phyloP scores from a whole-genome alignment of 768 basidiomycete species.

The Phallus indusiatus region DNA sequence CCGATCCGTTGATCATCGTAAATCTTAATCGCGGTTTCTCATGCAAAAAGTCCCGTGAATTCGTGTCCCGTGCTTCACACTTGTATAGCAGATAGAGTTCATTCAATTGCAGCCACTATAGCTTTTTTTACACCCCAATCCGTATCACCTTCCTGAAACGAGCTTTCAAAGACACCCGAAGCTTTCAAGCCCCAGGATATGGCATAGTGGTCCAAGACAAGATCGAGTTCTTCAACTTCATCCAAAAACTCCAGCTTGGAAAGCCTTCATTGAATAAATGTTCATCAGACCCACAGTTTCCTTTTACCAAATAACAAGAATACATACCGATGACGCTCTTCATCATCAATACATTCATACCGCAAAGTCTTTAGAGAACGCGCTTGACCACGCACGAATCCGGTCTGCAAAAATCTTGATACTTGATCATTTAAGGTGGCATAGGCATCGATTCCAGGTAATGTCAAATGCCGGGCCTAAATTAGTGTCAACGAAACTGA shows the following conservation, averaged over 20 bases:
- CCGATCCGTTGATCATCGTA: no score
- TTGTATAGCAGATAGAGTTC: background rate
- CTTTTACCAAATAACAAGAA: background rate
- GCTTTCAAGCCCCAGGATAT: constrained; percentile 59
- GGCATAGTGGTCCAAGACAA: constrained; percentile 85
- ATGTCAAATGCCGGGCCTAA: constrained; percentile 59
- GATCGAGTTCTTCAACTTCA: constrained; percentile 88
- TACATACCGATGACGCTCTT: constrained; percentile 53
- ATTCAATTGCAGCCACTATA: background rate
- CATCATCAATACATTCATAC: constrained; percentile 31
- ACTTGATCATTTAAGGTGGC: constrained; percentile 46
- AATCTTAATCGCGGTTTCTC: no score
- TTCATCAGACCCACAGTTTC: background rate
- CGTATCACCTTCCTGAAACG: background rate
- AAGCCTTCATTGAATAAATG: constrained; percentile 39
- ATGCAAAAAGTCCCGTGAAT: no score
- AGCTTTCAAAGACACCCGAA: background rate
- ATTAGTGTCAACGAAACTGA: background rate
- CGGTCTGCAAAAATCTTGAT: constrained; percentile 46
- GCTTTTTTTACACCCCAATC: background rate
- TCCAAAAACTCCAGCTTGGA: constrained; percentile 79
- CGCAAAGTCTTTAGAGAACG: constrained; percentile 66
- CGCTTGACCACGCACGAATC: constrained; percentile 47
- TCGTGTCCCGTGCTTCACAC: no score
- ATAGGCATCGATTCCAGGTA: constrained; percentile 68